These are phyloP conservation scores for Volvox reticuliferus DNA, from an alignment of 139 green algal species.

Conservation along the genomic window DNA sequence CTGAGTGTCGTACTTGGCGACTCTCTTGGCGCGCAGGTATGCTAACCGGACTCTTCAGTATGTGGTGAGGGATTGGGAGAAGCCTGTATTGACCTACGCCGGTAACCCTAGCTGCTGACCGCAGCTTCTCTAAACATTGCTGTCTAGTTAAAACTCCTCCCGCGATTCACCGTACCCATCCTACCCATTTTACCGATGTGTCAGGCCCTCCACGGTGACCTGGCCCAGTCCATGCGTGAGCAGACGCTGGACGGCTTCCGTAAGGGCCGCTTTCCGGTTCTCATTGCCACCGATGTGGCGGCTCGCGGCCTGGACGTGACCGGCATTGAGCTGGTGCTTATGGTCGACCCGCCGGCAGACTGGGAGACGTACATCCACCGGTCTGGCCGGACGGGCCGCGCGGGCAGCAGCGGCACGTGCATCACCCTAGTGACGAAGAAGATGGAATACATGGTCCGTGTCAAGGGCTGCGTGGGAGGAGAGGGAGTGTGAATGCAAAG, in stretches of 20 bases:
- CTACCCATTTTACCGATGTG: too few relatives aligned
- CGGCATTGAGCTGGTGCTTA: constrained; percentile 92
- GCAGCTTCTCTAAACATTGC: too few relatives aligned
- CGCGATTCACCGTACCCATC: too few relatives aligned
- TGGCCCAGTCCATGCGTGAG: constrained; percentile 87
- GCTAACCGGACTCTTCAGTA: too few relatives aligned
- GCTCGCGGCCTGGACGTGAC: constrained; percentile 97
- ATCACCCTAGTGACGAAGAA: constrained; percentile 86
- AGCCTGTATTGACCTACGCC: too few relatives aligned
- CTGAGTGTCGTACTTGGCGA: constrained; percentile 76
- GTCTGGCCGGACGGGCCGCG: constrained; percentile 90
- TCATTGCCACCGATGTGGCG: constrained; percentile 99
- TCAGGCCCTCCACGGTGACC: constrained; percentile 93
- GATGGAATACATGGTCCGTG: constrained; percentile 86
- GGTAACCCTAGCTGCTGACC: too few relatives aligned
- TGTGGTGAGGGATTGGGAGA: too few relatives aligned
- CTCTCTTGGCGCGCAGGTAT: constrained; percentile 57
- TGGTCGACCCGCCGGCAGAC: constrained; percentile 84
- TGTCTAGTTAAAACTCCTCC: too few relatives aligned
- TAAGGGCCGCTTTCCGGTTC: constrained; percentile 87
- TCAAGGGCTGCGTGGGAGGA: too few relatives aligned
- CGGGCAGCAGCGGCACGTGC: constrained; percentile 82
- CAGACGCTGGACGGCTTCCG: constrained; percentile 88
- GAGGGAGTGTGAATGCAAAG: too few relatives aligned
- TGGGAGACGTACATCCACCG: constrained; percentile 96